Conservation (phyloP, 805 yeast species). For the Nakazawaea sp. region DNA sequence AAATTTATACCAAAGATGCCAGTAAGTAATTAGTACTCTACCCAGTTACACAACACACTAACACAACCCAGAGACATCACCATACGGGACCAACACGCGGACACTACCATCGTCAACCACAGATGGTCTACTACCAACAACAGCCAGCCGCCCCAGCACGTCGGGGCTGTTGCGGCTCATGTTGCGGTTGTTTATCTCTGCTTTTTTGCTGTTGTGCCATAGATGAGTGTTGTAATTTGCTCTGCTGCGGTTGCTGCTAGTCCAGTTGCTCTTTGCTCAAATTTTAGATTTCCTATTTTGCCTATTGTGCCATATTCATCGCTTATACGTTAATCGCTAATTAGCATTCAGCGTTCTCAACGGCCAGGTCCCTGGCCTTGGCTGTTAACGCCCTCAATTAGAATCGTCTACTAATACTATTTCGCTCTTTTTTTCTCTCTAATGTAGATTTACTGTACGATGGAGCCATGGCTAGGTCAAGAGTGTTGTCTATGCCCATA, state of each 20-base stretch:
- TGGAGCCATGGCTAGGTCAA: too few species aligned
- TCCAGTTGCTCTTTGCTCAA: background rate
- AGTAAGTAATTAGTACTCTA: background rate
- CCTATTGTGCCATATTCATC: too few species aligned
- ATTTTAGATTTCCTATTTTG: too few species aligned
- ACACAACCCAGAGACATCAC: background rate
- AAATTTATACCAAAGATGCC: background rate
- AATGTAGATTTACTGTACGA: too few species aligned
- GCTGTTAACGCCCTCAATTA: too few species aligned
- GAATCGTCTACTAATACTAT: too few species aligned
- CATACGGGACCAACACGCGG: conserved; percentile 3
- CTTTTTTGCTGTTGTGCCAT: conserved; percentile 9
- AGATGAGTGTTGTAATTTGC: conserved; percentile 5
- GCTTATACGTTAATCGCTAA: too few species aligned
- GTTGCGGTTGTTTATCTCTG: conserved; percentile 7
- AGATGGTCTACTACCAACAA: conserved; percentile 8
- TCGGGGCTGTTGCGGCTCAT: conserved; percentile 8
- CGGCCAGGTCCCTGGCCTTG: too few species aligned
- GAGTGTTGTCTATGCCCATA: too few species aligned
- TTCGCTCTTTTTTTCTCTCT: too few species aligned
- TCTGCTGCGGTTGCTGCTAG: background rate
- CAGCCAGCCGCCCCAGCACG: conserved; percentile 3
- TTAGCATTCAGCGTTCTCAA: too few species aligned
- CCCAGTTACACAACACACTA: background rate
- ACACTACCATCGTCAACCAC: conserved; percentile 9